These are phyloP conservation scores for Ambrosia artemisiifolia DNA, from an alignment of 129 eudicot genomes.

Conservation along the genomic window DNA sequence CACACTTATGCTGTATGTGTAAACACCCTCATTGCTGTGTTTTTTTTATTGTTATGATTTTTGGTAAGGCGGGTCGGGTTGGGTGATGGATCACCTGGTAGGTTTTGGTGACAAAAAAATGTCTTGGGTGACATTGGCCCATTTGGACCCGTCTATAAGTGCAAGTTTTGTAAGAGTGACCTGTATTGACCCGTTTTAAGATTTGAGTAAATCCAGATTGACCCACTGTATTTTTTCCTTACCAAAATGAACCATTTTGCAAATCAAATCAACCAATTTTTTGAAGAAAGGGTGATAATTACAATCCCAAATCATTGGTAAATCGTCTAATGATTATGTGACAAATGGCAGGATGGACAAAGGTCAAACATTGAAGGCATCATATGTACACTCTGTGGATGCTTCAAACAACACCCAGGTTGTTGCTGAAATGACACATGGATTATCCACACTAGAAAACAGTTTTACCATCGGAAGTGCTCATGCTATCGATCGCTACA, in stretches of 20 bases:
- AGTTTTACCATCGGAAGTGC: constrained; percentile 68
- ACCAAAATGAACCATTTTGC: no score
- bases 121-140: no score
- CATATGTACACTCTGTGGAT: constrained; percentile 70
- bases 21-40: constrained; percentile 3
- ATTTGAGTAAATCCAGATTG: neutral
- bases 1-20: constrained; percentile 66
- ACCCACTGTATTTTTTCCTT: neutral
- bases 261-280: no score
- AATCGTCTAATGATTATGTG: neutral
- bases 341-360: constrained; percentile 61
- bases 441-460: constrained; percentile 53
- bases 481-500: constrained; percentile 60
- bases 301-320: neutral
- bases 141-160: no score
- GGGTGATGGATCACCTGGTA: neutral
- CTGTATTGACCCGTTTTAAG: no score
- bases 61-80: neutral
- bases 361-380: constrained; percentile 83
- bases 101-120: no score
- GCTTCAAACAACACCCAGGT: constrained; percentile 55
- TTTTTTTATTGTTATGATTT: neutral
- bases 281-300: no score
- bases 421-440: constrained; percentile 82
- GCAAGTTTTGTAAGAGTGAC: no score